These are phyloP conservation scores for Boletus rubescentipes DNA, from an alignment of 768 basidiomycete species.

Conservation along the genomic window DNA sequence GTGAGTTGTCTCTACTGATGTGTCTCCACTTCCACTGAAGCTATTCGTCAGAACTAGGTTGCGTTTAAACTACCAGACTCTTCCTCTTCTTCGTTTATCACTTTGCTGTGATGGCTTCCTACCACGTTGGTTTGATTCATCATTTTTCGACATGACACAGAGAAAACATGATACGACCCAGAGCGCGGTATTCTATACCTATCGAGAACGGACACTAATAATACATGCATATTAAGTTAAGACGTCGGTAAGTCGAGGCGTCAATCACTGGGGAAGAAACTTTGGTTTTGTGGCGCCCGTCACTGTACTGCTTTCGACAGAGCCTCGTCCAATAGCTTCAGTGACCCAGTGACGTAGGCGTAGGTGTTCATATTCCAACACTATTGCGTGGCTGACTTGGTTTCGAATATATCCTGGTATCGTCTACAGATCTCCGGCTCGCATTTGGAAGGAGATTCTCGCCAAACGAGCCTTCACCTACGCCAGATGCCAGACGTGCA, in stretches of 20 bases:
- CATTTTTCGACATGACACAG: neutral
- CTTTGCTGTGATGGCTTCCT: slow-evolving; percentile 1
- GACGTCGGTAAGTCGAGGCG: neutral
- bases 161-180: neutral
- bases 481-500: neutral
- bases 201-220: slow-evolving; percentile 9
- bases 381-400: slow-evolving; percentile 13
- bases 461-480: neutral
- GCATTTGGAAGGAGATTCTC: neutral
- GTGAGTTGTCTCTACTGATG: slow-evolving; percentile 37
- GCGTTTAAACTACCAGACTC: slow-evolving; percentile 3
- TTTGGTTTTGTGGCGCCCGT: neutral
- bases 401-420: neutral
- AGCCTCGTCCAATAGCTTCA: slow-evolving; percentile 25
- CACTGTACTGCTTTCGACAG: neutral
- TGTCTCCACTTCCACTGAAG: neutral
- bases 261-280: neutral
- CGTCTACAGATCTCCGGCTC: slow-evolving; percentile 7
- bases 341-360: slow-evolving; percentile 27
- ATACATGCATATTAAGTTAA: slow-evolving; percentile 19
- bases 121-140: slow-evolving; percentile 3
- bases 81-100: slow-evolving; percentile 4
- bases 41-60: slow-evolving; percentile 35
- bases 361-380: slow-evolving; percentile 37
- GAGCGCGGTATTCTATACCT: neutral